Conservation (phyloP, 2,329 filamentous ascomycete genomes). For the Rhynchosporium agropyri region DNA sequence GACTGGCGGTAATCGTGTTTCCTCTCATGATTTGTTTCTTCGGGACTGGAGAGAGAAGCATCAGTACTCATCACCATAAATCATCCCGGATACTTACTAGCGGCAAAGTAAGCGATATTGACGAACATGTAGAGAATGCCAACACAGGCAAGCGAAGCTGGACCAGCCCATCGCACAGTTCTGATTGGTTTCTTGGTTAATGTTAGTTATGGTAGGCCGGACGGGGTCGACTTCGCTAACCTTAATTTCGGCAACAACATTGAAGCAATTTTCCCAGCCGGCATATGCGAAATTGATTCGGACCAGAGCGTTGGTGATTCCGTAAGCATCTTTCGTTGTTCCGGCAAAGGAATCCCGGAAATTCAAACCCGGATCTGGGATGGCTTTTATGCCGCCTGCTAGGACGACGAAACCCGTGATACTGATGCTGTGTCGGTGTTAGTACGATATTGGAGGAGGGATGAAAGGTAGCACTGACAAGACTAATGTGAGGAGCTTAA, state of each 20-base stretch:
- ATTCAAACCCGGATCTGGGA: slow-evolving; percentile 53
- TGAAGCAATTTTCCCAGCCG: slow-evolving; percentile 63
- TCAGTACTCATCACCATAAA: neutral
- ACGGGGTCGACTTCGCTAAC: slow-evolving; percentile 32
- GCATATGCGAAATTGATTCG: slow-evolving; percentile 62
- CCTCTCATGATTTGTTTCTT: slow-evolving; percentile 57
- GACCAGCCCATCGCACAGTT: slow-evolving; percentile 54
- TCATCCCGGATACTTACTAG: slow-evolving; percentile 30
- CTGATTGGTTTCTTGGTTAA: slow-evolving; percentile 48
- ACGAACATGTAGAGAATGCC: slow-evolving; percentile 59
- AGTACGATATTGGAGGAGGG: too few relatives aligned
- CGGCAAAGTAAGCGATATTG: slow-evolving; percentile 64
- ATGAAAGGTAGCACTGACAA: slow-evolving; percentile 43
- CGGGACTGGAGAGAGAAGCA: slow-evolving; percentile 44
- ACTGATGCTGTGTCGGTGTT: slow-evolving; percentile 44
- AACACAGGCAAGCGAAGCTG: slow-evolving; percentile 54
- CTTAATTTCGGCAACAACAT: slow-evolving; percentile 63
- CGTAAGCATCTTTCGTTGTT: slow-evolving; percentile 48
- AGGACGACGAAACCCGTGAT: slow-evolving; percentile 66
- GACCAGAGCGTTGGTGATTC: slow-evolving; percentile 60
- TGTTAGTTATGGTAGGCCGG: neutral
- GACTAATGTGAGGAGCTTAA: slow-evolving; percentile 65
- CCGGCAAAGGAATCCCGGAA: slow-evolving; percentile 59
- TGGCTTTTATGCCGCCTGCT: slow-evolving; percentile 54
- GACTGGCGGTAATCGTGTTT: slow-evolving; percentile 47